Percentiles rank a stretch among this genome's conserved stretches.
Evolutionary conservation across 1,139 yeast species (phyloP).

Genomic region (Suhomyces terraborum): DNA sequence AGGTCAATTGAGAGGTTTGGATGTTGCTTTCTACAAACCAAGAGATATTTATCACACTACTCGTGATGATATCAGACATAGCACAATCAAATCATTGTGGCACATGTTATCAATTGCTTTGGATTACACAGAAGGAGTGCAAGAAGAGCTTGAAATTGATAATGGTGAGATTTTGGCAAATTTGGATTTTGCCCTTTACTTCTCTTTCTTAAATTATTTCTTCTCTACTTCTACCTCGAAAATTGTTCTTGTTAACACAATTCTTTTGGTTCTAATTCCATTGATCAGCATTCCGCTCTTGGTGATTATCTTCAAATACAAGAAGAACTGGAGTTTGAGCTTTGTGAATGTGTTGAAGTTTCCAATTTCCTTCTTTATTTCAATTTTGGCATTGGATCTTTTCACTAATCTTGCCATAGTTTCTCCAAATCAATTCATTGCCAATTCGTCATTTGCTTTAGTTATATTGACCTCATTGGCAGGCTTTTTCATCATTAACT

Average conservation of each 20-base stretch:
- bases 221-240: constrained; percentile 53
- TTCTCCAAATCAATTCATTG: constrained; percentile 53
- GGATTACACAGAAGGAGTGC: constrained; percentile 50
- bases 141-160: constrained; percentile 45
- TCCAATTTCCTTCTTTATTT: constrained; percentile 54
- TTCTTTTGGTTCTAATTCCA: constrained; percentile 57
- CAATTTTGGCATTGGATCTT: constrained; percentile 40
- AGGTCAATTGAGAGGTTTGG: constrained; percentile 77
- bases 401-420: constrained; percentile 36
- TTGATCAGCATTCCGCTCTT: constrained; percentile 50
- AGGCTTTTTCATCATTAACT: constrained; percentile 55
- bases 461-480: constrained; percentile 45
- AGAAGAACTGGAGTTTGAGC: constrained; percentile 53
- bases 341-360: constrained; percentile 48
- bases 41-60: constrained; percentile 82
- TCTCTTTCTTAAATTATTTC: constrained; percentile 63
- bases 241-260: constrained; percentile 50
- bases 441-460: constrained; percentile 53
- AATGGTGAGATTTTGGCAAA: constrained; percentile 16
- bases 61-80: constrained; percentile 66
- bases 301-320: constrained; percentile 44
- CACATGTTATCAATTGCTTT: constrained; percentile 77
- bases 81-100: constrained; percentile 69
- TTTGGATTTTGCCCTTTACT: constrained; percentile 55
- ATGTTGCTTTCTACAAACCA: constrained; percentile 64